These are phyloP conservation scores for Annona cherimola DNA, from an alignment of 164 flowering plant species.

Conservation along the genomic window DNA sequence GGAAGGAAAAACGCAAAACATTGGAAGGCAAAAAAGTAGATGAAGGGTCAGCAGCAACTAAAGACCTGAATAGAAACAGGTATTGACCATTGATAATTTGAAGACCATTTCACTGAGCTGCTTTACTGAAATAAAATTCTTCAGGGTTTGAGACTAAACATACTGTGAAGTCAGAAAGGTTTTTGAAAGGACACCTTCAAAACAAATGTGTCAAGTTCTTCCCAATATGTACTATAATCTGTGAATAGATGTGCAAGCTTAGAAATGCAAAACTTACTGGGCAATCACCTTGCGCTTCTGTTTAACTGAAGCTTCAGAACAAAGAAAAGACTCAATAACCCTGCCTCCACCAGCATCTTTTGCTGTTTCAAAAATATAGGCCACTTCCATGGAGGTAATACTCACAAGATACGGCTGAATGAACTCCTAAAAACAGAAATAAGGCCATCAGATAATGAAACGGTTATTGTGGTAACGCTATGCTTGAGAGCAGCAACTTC, in stretches of 20 bases:
- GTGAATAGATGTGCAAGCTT: neutral
- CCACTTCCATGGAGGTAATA: slow-evolving; percentile 59
- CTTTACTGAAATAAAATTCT: no score
- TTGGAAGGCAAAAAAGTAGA: no score
- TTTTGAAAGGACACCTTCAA: neutral
- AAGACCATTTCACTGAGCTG: no score
- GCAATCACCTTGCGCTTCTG: slow-evolving; percentile 56
- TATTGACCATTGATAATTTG: no score
- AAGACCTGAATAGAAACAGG: no score
- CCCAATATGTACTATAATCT: neutral
- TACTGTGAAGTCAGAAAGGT: no score
- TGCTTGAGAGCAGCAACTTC: no score
- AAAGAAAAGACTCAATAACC: slow-evolving; percentile 79
- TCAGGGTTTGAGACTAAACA: no score
- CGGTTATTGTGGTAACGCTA: no score
- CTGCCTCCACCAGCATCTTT: slow-evolving; percentile 76
- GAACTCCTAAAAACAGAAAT: slow-evolving; percentile 40
- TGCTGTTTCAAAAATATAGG: slow-evolving; percentile 53
- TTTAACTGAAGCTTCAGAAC: slow-evolving; percentile 54
- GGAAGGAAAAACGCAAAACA: no score
- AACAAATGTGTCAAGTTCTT: neutral
- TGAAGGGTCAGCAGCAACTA: no score
- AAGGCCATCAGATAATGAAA: neutral
- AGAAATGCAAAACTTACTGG: slow-evolving; percentile 42
- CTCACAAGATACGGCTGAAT: slow-evolving; percentile 59